Evolutionary conservation across 2,329 filamentous ascomycete genomes (phyloP), one percentile per base, ranked within the genome.

Genomic region (Fusarium sp.): DNA sequence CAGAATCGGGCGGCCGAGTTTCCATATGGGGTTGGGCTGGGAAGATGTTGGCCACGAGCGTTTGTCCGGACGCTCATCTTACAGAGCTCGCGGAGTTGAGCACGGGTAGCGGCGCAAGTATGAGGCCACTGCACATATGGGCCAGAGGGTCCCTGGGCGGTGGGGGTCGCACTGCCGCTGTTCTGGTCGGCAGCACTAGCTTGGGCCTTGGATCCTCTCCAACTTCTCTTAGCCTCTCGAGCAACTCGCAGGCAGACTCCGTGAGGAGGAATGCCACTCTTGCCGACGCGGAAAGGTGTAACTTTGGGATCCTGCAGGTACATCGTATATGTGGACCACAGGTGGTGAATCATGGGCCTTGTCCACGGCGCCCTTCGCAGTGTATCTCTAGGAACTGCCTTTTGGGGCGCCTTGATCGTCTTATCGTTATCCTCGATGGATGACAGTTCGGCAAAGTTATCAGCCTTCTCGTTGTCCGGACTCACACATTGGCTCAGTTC

Each of bases 291-390:
- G 70, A 93, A 90, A 0, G 91, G 91, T 1, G 91, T 93, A 4
- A 92, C 90, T 58, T 89, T 90, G 54, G 91, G 90, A 74, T 93
- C 91, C 78, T 91, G 89, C 45, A 93, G 83, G 75, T 93, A 93
- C 62, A 91, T 83, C 67, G 88, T 83, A 78, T 92, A 93, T 1
- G 89, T 91, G 6, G 88, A 86, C 91, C 91, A 93, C 11, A 93
- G 81, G 75, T 93, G 91, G 14, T 88, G 84, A 81, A 86, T 90
- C 90, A 93, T 92, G 20, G 89, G 86, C 70, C 88, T 88, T 6
- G 90, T 92, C 91, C 91, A 93, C 0, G 86, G 87, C 1, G 88
- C 88, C 78, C 87, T 90, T 68, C 88, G 84, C 37, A 81, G 76
- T 65, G 83, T 84, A 27, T 74, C 72, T 59, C 74, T 74, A 20